These are phyloP conservation scores for Syzygium jambos DNA, from an alignment of 345 rosid species.

Conservation along the genomic window DNA sequence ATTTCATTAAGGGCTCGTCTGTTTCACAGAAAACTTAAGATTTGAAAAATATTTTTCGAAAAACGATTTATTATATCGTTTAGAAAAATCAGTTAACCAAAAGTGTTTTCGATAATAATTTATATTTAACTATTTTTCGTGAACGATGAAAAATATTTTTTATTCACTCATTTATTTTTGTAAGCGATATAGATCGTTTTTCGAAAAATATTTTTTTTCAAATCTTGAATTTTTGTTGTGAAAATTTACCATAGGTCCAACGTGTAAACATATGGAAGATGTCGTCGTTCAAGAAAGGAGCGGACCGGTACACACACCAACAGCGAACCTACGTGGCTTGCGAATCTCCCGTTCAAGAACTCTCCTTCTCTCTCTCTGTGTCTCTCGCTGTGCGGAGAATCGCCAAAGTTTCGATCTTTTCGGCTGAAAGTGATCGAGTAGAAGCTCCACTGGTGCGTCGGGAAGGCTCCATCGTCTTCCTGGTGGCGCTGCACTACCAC, in stretches of 20 bases:
- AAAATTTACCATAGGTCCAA: neutral
- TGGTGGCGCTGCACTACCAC: neutral
- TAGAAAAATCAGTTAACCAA: neutral
- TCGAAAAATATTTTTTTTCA: neutral
- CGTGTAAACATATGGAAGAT: neutral
- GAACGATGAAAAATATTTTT: neutral
- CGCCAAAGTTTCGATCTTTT: neutral
- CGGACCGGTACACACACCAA: neutral
- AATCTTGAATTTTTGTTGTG: neutral
- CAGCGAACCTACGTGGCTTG: neutral
- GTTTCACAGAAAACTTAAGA: neutral
- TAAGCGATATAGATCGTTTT: neutral
- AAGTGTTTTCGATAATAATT: neutral
- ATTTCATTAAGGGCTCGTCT: accelerated
- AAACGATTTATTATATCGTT: neutral
- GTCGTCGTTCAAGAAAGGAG: neutral
- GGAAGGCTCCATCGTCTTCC: neutral
- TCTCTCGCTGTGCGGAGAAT: neutral
- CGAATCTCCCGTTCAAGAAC: neutral
- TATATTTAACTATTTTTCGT: accelerated
- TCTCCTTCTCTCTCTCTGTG: neutral
- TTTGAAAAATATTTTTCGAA: neutral
- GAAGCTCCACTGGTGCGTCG: neutral
- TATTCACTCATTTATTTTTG: neutral
- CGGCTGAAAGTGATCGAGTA: neutral